phyloP scores from a whole-genome alignment of 805 yeast species.

The Pichia manshurica region DNA sequence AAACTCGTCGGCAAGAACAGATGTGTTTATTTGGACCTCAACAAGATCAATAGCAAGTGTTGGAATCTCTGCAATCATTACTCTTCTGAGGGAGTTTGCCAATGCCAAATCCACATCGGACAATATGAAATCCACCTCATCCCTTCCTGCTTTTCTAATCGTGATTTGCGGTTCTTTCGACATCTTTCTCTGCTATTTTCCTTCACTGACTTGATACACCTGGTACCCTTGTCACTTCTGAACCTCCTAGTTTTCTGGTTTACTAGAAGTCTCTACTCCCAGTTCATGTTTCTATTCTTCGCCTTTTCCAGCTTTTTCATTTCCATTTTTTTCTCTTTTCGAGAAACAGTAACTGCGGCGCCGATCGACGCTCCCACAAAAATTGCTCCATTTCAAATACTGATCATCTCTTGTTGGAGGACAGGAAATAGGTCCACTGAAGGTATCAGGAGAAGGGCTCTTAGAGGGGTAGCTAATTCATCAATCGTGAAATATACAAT shows the following conservation, averaged over 20 bases:
- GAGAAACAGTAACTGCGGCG: too few relatives aligned
- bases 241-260: too few relatives aligned
- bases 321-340: not conserved
- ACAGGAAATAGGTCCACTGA: too few relatives aligned
- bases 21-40: conserved; percentile 86
- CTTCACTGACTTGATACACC: too few relatives aligned
- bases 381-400: too few relatives aligned
- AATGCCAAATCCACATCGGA: conserved; percentile 82
- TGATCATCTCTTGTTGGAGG: too few relatives aligned
- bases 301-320: conserved; percentile 1
- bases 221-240: too few relatives aligned
- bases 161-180: conserved; percentile 70
- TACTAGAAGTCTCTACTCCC: too few relatives aligned
- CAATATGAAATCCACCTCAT: conserved; percentile 84
- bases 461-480: too few relatives aligned
- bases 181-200: conserved; percentile 8
- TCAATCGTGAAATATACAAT: not conserved
- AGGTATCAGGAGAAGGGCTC: too few relatives aligned
- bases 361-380: too few relatives aligned
- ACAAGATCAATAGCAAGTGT: conserved; percentile 95
- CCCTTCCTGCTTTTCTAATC: conserved; percentile 78
- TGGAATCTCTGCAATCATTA: conserved; percentile 94
- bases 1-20: conserved; percentile 95
- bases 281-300: not conserved
- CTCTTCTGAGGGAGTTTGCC: conserved; percentile 88